Base-by-base conservation (phyloP, 2,329 filamentous ascomycete species). In the Colletotrichum sp. region DNA sequence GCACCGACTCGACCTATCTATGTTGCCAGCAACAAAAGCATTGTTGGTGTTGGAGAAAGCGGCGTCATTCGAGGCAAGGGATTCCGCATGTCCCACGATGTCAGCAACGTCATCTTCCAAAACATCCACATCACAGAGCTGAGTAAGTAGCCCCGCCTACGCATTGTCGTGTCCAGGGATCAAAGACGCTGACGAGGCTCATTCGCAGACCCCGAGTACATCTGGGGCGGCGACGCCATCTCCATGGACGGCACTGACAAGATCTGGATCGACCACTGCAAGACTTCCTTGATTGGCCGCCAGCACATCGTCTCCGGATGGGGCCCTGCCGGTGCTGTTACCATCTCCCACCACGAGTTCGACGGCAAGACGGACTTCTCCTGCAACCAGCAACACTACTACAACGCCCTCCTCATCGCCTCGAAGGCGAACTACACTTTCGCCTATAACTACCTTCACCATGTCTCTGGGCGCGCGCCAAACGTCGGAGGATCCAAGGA, bases 361-460 rank as follows among this genome's bases (percentile, higher is more conserved):
- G 83, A 89, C 70, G 87, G 88, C 8, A 76, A 78, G 4, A 87
- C 87, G 0, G 80, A 78, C 28, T 87, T 83, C 79, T 88, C 86
- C 1, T 89, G 87, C 77, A 85, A 89, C 72, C 81, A 81, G 28
- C 82, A 89, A 65, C 87, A 88, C 79, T 89, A 89, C 82, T 89
- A 87, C 87, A 83, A 82, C 6, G 81, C 87, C 67, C 84, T 87
- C 68, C 83, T 88, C 75, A 80, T 82, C 59, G 87, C 84, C 8
- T 81, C 82, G 12, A 80, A 80, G 55, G 87, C 88, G 73, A 79
- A 84, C 36, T 81, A 86, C 63, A 88, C 87, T 15, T 79, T 88
- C 72, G 82, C 84, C 70, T 83, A 83, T 68, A 88, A 89, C 82
- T 88, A 86, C 79, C 81, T 88, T 77, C 86, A 87, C 80, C 80